Evolutionary conservation across 2,329 filamentous ascomycete species (phyloP).

Genomic region (Trichoderma sp.): DNA sequence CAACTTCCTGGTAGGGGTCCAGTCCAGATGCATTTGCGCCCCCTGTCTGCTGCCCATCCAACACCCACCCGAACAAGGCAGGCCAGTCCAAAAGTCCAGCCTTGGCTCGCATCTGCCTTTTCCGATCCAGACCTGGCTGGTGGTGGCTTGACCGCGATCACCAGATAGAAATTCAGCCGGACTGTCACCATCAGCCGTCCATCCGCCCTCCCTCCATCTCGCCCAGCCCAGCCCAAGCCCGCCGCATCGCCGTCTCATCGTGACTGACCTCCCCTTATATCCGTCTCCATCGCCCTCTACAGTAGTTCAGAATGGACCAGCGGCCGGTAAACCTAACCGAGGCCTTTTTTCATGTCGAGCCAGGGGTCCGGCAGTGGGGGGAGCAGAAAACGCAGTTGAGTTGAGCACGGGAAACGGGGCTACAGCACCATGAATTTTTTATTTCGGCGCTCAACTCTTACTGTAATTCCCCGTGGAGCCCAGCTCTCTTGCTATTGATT

Average conservation of each 20-base stretch:
- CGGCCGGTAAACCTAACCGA: constrained; percentile 12
- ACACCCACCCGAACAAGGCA: constrained; percentile 4
- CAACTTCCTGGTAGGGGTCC: neutral
- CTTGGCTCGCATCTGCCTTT: neutral
- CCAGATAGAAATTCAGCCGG: neutral
- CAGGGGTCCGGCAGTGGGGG: neutral
- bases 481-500: neutral
- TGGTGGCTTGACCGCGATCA: constrained; percentile 3
- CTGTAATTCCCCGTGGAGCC: constrained; percentile 4
- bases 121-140: neutral
- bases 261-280: neutral
- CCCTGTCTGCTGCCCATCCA: neutral
- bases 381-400: neutral
- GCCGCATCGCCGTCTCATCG: neutral
- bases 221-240: neutral
- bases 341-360: neutral
- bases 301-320: neutral
- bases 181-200: neutral
- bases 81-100: neutral
- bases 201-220: neutral
- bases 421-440: neutral
- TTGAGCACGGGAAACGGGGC: neutral
- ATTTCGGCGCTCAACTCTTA: neutral
- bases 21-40: neutral
- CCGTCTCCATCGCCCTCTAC: neutral